Percentiles rank a stretch among this genome's conserved stretches.
Conservation (phyloP, 164 flowering plant genomes). For the Vitis vinifera region DNA sequence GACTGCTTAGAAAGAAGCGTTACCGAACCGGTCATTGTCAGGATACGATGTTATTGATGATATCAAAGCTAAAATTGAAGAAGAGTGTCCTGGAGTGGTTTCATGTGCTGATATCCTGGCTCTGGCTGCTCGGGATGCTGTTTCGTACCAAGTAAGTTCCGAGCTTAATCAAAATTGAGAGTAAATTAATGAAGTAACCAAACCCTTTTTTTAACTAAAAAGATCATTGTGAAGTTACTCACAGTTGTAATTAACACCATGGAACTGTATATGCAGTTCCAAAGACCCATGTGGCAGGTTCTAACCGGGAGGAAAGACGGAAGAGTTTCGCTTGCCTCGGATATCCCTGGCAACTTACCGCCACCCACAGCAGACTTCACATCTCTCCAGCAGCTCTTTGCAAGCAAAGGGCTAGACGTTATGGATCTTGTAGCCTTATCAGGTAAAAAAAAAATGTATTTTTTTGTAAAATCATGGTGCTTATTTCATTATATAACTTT, state of each 20-base stretch:
- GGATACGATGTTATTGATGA: slow-evolving; percentile 28
- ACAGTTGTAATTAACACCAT: too few species aligned
- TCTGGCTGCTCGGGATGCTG: slow-evolving; percentile 31
- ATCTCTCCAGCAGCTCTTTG: slow-evolving; percentile 10
- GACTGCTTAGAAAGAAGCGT: slow-evolving; percentile 22
- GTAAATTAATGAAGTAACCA: too few species aligned
- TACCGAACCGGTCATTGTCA: slow-evolving; percentile 16
- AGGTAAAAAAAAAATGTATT: slow-evolving; percentile 8
- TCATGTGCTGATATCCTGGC: slow-evolving; percentile 40
- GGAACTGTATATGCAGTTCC: neutral
- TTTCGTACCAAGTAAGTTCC: slow-evolving; percentile 10
- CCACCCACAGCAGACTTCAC: slow-evolving; percentile 8
- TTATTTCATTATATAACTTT: too few species aligned
- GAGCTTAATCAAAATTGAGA: too few species aligned
- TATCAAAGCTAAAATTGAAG: slow-evolving; percentile 21
- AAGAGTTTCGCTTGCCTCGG: slow-evolving; percentile 13
- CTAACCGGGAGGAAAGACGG: slow-evolving; percentile 35
- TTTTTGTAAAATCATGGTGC: too few species aligned
- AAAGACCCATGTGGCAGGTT: slow-evolving; percentile 20
- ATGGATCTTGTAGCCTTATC: slow-evolving; percentile 23
- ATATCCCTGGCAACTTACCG: slow-evolving; percentile 14
- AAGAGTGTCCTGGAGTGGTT: slow-evolving; percentile 25
- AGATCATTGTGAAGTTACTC: neutral
- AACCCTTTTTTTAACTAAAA: neutral
- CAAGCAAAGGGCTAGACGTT: slow-evolving; percentile 7